Conservation (phyloP, 768 basidiomycete genomes). For the Lactarius indigo region DNA sequence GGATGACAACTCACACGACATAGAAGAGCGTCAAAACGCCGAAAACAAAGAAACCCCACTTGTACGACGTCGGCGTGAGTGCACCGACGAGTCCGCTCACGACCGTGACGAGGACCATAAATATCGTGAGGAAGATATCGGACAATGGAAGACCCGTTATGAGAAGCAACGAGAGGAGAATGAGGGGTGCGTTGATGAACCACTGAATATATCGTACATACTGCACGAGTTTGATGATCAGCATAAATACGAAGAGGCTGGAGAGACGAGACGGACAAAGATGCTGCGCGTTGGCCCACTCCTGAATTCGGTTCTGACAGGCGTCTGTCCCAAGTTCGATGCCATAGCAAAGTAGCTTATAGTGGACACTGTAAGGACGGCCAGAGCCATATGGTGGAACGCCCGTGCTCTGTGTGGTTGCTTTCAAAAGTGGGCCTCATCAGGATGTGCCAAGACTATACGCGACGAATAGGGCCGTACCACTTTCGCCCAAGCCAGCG, state of each 20-base stretch:
- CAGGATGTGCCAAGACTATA: not conserved
- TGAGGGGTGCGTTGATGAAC: constrained; percentile 52
- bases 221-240: constrained; percentile 26
- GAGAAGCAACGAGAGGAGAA: constrained; percentile 46
- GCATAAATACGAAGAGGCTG: not conserved
- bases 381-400: constrained; percentile 48
- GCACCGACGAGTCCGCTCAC: constrained; percentile 47
- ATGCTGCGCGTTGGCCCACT: constrained; percentile 35
- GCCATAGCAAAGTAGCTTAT: constrained; percentile 56
- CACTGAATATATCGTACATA: constrained; percentile 54
- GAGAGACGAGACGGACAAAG: constrained; percentile 36
- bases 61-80: constrained; percentile 48
- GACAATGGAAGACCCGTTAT: constrained; percentile 46
- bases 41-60: constrained; percentile 50
- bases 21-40: constrained; percentile 46
- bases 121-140: constrained; percentile 44
- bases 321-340: constrained; percentile 48
- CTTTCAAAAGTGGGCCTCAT: constrained; percentile 26
- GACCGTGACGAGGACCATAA: constrained; percentile 48
- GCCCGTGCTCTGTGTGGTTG: constrained; percentile 40
- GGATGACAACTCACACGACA: constrained; percentile 39
- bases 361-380: constrained; percentile 45
- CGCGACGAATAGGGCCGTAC: constrained; percentile 25
- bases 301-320: constrained; percentile 43
- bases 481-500: constrained; percentile 39